Base-by-base conservation (phyloP, 371 early-diverging fungal genomes). In the Batkoa obscura region DNA sequence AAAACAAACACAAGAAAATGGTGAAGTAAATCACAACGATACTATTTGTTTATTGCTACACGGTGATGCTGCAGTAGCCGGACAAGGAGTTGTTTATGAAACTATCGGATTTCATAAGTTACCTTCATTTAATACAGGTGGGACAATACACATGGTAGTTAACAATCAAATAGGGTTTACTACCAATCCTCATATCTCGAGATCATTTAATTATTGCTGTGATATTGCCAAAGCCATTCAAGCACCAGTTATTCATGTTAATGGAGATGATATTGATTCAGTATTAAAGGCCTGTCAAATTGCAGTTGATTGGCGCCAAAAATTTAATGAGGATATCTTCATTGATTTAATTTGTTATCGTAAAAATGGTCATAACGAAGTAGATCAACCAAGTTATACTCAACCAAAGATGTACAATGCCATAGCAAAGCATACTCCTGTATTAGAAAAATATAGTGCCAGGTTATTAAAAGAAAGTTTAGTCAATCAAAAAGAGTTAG, bases 111-210 rank as follows among this genome's bases (percentile, higher is more conserved):
- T 96, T 46, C 87, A 91, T 4, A 88, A 94, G 60, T 69, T 96
- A 43, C 90, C 94, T 2, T 89, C 88, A 51, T 96, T 82, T 67
- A 80, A 86, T 0, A 81, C 85, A 0, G 97, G 96, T 57, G 96
- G 97, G 1, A 84, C 89, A 2, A 68, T 96, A 13, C 97, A 96
- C 63, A 75, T 96, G 59, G 90, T 96, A 33, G 92, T 96, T 61
- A 95, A 96, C 67, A 96, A 96, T 66, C 97, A 96, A 69, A 73
- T 94, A 36, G 97, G 97, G 13, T 96, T 90, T 69, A 96, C 96
- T 0, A 94, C 95, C 8, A 86, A 88, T 8, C 86, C 93, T 6
- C 81, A 79, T 61, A 90, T 89, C 63, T 87, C 92, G 0, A 81
- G 97, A 17, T 89, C 90, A 2, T 84, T 90, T 23, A 69, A 76